Percentiles rank a stretch among this genome's conserved stretches.
Conservation (phyloP, 2,329 filamentous ascomycete species). For the Sordariomycetes sp. region DNA sequence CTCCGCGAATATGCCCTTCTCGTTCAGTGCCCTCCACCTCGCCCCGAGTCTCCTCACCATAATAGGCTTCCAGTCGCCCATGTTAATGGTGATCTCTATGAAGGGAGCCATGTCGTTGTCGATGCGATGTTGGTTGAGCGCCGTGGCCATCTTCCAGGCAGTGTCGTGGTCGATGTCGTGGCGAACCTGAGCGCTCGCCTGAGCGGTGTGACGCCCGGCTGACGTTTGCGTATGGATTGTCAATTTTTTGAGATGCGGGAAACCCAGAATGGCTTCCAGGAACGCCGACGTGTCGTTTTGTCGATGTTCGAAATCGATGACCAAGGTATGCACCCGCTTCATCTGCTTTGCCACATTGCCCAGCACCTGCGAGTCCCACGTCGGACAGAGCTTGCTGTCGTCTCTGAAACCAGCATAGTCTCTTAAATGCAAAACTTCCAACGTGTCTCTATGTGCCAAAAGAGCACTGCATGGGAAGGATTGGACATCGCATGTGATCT, state of each 20-base stretch:
- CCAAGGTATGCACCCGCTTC: slow-evolving; percentile 25
- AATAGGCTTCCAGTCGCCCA: slow-evolving; percentile 35
- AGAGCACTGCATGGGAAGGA: slow-evolving; percentile 31
- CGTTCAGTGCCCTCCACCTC: slow-evolving; percentile 29
- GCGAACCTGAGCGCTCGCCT: too few relatives aligned
- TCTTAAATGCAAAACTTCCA: slow-evolving; percentile 29
- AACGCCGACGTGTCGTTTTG: slow-evolving; percentile 25
- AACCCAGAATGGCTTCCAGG: slow-evolving; percentile 26
- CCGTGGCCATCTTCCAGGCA: slow-evolving; percentile 12
- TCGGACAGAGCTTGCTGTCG: slow-evolving; percentile 30
- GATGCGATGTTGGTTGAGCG: slow-evolving; percentile 22
- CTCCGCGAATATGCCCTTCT: slow-evolving; percentile 34
- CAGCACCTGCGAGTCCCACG: slow-evolving; percentile 24
- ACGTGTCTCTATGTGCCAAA: slow-evolving; percentile 23
- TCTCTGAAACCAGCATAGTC: slow-evolving; percentile 36
- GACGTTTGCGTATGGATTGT: slow-evolving; percentile 35
- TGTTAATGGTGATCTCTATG: slow-evolving; percentile 33
- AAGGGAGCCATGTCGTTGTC: slow-evolving; percentile 21
- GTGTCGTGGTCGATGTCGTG: slow-evolving; percentile 1
- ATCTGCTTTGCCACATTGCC: slow-evolving; percentile 20
- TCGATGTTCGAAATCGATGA: slow-evolving; percentile 36
- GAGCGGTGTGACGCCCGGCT: too few relatives aligned
- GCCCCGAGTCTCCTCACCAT: slow-evolving; percentile 32
- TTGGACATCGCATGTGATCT: slow-evolving; percentile 30
- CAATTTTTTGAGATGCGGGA: slow-evolving; percentile 28